Conservation (phyloP, 176 grass and related monocot genomes). For the Zoysia pacifica region DNA sequence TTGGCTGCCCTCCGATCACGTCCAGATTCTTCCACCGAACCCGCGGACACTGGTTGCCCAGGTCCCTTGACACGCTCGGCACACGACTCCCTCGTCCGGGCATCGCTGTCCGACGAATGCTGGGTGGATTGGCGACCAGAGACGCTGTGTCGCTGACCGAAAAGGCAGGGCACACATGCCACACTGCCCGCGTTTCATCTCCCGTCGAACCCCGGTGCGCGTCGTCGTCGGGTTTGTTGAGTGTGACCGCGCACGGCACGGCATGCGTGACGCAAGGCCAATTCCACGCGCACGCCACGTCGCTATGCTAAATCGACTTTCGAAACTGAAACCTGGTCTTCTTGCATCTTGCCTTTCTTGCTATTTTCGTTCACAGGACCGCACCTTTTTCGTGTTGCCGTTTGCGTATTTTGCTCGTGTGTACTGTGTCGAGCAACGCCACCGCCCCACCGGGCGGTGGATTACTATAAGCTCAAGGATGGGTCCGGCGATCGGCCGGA, state of each 20-base stretch:
- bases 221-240: not conserved
- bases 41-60: not conserved
- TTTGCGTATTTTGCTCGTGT: not conserved
- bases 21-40: not conserved
- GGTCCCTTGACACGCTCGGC: not conserved
- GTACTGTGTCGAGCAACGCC: slow-evolving; percentile 9
- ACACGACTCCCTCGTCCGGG: not conserved
- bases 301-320: too few species aligned
- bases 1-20: not conserved
- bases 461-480: not conserved
- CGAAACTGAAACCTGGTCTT: too few species aligned
- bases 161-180: not conserved
- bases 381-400: not conserved
- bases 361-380: not conserved
- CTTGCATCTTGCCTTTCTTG: too few species aligned
- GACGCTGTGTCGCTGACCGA: not conserved
- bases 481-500: not conserved
- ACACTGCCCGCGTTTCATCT: not conserved
- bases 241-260: not conserved
- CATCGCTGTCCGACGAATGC: not conserved
- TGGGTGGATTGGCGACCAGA: not conserved
- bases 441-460: slow-evolving; percentile 21
- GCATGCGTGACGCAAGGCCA: not conserved
- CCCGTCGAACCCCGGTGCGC: not conserved
- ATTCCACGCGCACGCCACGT: too few species aligned